Base-by-base conservation (phyloP, 139 green algal genomes). In the Coelastrella sp. region DNA sequence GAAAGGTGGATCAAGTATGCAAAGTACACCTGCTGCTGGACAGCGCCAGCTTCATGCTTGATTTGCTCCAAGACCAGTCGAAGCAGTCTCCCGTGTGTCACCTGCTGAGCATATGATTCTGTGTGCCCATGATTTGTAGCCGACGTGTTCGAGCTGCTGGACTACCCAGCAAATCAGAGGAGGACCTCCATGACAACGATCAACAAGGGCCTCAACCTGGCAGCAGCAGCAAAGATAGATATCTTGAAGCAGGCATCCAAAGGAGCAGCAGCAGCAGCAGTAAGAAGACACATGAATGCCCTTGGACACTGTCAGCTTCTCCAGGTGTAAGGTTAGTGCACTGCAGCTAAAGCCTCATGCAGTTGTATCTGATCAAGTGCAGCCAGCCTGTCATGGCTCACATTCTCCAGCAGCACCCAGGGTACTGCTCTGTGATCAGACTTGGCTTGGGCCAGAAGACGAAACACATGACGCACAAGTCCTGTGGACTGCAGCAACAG, bases 321-420 rank as follows among this genome's bases (percentile, higher is more conserved):
- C n/a, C n/a, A n/a, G n/a, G n/a, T n/a, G n/a, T n/a, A n/a, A n/a
- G n/a, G n/a, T n/a, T n/a, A n/a, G n/a, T n/a, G n/a, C n/a, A n/a
- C n/a, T n/a, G n/a, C n/a, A n/a, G n/a, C n/a, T n/a, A n/a, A n/a
- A n/a, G n/a, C n/a, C n/a, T n/a, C n/a, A n/a, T n/a, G n/a, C n/a
- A n/a, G n/a, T n/a, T n/a, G n/a, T n/a, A n/a, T n/a, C n/a, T n/a
- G n/a, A n/a, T n/a, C n/a, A n/a, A n/a, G n/a, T n/a, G n/a, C n/a
- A n/a, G n/a, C n/a, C n/a, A n/a, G n/a, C n/a, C n/a, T n/a, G n/a
- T n/a, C n/a, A n/a, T n/a, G n/a, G 19, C 86, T 87, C 41, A 98
- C 95, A 81, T 98, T 98, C 40, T 98, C 96, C n/a, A 98, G 90
- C 19, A 98, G 91, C 57, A 98, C 92, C 94, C 94, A 98, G 5